Percentiles rank a stretch among this genome's conserved stretches.
phyloP scores from a whole-genome alignment of 176 grass and related monocot species.

The Pharus latifolius region DNA sequence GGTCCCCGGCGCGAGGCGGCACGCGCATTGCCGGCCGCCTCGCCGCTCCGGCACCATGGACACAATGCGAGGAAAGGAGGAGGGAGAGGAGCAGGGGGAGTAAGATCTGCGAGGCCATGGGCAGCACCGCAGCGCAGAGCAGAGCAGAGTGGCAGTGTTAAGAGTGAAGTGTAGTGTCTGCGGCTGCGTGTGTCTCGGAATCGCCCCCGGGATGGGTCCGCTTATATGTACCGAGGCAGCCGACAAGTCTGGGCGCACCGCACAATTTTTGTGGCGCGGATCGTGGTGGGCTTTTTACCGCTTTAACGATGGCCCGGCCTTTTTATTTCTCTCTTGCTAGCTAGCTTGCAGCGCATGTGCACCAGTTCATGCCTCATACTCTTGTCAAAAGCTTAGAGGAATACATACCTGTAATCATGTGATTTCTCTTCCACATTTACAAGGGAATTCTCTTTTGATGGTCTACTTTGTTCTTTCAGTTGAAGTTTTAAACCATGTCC shows the following conservation, averaged over 20 bases:
- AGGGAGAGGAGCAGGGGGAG: slow-evolving; percentile 10
- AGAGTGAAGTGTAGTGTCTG: not conserved
- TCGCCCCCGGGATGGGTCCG: not conserved
- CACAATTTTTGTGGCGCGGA: slow-evolving; percentile 23
- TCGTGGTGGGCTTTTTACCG: slow-evolving; percentile 28
- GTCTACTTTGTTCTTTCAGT: too few species aligned
- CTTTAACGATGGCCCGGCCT: slow-evolving; percentile 25
- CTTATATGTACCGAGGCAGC: slow-evolving; percentile 20
- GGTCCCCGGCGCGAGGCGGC: not conserved
- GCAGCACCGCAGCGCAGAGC: not conserved
- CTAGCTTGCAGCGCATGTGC: slow-evolving; percentile 26
- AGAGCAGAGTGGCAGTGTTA: slow-evolving; percentile 16
- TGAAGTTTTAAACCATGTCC: too few species aligned
- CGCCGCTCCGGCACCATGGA: not conserved
- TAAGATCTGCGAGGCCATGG: slow-evolving; percentile 35
- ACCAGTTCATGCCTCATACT: not conserved
- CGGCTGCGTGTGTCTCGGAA: slow-evolving; percentile 3
- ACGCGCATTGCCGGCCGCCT: not conserved
- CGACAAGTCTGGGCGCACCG: slow-evolving; percentile 27
- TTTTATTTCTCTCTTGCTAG: not conserved
- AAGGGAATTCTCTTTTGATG: not conserved
- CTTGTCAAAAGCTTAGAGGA: not conserved
- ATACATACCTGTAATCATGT: slow-evolving; percentile 12
- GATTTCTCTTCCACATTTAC: slow-evolving; percentile 15
- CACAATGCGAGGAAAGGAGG: not conserved